Evolutionary conservation across 208 protist species (phyloP), one percentile per base, ranked within the genome.

Genomic region (Borovskyia barvae): DNA sequence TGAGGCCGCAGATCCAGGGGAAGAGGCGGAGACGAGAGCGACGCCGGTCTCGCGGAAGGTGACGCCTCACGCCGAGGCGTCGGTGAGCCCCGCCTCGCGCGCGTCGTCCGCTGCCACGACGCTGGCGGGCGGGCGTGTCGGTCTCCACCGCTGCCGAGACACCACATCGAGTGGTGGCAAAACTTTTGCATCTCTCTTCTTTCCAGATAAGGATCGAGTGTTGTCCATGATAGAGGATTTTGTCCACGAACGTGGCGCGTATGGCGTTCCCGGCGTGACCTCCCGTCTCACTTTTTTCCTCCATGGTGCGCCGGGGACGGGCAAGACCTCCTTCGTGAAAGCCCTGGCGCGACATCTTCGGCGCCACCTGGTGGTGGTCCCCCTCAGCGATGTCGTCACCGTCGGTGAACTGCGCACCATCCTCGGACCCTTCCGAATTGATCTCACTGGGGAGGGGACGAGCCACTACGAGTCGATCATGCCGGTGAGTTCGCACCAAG

Each of bases 261-360:
- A 85, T 62, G 83, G 64, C 9, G 54, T 89, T 3, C 78, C 83
- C 0, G 85, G 82, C 0, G 75, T 83, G n/a, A 58, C 77, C 24
- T 67, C 88, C 26, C 75, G 84, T 29, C 66, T 97, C 1, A 78
- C 75, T 26, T 70, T 95, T 26, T 82, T 97, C 15, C 58, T 98
- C 15, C 57, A 96, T 76, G 94, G 95, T 5, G 78, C 92, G 19
- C 93, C 95, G 9, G 97, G 97, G 0, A 98, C 95, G 6, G 95
- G 87, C 22, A 98, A 98, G 71, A 98, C 94, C 12, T 89, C 82
- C 26, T 68, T 94, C 36, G 80, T 96, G 19, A 92, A 92, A 51
- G 82, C 83, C 5, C 75, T 97, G 17, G 93, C 93, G n/a, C 47
- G 52, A 5, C 60, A 87, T 50, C 67, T 93, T 35, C 43, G 56